Conservation (phyloP, 805 yeast genomes). For the Peterozyma xylosa region DNA sequence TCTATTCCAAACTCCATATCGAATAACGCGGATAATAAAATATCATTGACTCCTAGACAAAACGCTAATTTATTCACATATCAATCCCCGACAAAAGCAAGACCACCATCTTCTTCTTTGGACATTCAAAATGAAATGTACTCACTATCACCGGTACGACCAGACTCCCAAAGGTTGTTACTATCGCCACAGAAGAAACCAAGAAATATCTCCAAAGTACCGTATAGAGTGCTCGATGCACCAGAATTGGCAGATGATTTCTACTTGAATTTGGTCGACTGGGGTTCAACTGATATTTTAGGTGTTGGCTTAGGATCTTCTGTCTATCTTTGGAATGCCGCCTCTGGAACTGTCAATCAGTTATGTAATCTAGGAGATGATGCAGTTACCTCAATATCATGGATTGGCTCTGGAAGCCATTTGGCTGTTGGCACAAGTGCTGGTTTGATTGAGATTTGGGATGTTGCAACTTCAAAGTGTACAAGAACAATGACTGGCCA, state of each 20-base stretch:
- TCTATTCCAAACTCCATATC: conserved; percentile 8
- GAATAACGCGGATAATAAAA: background rate
- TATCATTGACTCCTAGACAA: conserved; percentile 24
- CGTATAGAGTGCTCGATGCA: conserved; percentile 90
- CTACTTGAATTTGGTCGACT: conserved; percentile 84
- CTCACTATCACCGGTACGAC: conserved; percentile 80
- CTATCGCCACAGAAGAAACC: conserved; percentile 77
- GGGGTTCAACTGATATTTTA: conserved; percentile 86
- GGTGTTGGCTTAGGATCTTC: conserved; percentile 88
- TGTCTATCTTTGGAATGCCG: conserved; percentile 88
- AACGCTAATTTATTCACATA: conserved; percentile 64
- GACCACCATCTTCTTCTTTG: conserved; percentile 52
- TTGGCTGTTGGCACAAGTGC: conserved; percentile 84
- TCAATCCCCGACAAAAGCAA: conserved; percentile 58
- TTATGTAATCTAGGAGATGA: conserved; percentile 73
- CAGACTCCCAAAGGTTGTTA: conserved; percentile 74
- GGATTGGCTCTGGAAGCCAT: conserved; percentile 95
- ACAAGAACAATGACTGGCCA: conserved; percentile 93
- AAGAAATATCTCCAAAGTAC: conserved; percentile 75
- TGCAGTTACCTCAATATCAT: conserved; percentile 71
- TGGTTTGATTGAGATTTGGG: conserved; percentile 94
- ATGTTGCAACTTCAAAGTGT: conserved; percentile 73
- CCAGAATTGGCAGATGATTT: conserved; percentile 94
- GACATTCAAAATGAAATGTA: conserved; percentile 69
- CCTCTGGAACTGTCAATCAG: conserved; percentile 73